Conservation (phyloP, 2,329 filamentous ascomycete genomes). For the Diaporthe australafricana region DNA sequence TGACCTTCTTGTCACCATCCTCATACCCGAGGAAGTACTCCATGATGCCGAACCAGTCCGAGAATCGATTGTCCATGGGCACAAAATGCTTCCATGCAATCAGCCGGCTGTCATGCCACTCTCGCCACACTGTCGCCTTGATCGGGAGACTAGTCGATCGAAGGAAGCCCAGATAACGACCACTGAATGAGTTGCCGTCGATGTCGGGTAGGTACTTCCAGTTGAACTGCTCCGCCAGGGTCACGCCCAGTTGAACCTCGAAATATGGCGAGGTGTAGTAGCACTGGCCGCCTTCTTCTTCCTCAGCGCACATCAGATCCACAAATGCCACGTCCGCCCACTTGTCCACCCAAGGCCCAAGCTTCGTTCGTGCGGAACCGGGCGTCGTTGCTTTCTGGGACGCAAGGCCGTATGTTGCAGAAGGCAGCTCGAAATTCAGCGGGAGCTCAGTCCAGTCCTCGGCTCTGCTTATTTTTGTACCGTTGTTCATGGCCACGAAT, state of each 20-base stretch:
- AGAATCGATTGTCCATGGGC: constrained; percentile 80
- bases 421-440: constrained; percentile 66
- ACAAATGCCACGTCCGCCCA: constrained; percentile 66
- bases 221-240: constrained; percentile 65
- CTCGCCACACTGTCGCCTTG: constrained; percentile 81
- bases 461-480: constrained; percentile 64
- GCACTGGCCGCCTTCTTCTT: constrained; percentile 52
- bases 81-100: constrained; percentile 85
- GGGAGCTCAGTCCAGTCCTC: constrained; percentile 56
- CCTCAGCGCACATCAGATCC: constrained; percentile 63
- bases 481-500: constrained; percentile 80
- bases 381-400: constrained; percentile 53
- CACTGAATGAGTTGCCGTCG: constrained; percentile 79
- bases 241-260: constrained; percentile 50
- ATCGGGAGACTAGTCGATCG: constrained; percentile 77
- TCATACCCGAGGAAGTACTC: constrained; percentile 78
- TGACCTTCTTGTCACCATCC: constrained; percentile 43
- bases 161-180: constrained; percentile 77
- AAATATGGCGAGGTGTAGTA: constrained; percentile 63
- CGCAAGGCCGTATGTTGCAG: constrained; percentile 58
- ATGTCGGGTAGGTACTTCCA: constrained; percentile 81
- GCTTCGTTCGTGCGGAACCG: constrained; percentile 39
- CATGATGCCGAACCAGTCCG: constrained; percentile 79
- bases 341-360: constrained; percentile 61
- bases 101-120: constrained; percentile 83